Base-by-base conservation (phyloP, 1,139 yeast species). In the Yamadazyma mexicana region DNA sequence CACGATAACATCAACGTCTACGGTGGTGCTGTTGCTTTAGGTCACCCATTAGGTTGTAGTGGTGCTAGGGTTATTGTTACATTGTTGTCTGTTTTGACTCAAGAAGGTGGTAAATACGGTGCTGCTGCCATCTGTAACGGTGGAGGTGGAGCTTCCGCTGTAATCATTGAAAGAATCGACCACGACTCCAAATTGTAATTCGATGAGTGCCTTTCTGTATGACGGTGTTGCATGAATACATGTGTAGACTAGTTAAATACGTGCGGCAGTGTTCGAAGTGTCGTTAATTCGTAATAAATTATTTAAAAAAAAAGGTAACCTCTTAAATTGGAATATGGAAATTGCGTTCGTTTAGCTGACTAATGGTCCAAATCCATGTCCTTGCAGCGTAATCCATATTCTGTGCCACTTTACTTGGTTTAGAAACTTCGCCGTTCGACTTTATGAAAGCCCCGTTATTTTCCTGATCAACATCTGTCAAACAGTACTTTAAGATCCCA, bases 21-120 rank as follows among this genome's bases (percentile, higher is more conserved):
- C 64, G 98, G 98, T 66, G 98, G 98, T 65, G 98, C 98, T 31
- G 98, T 92, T 47, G 98, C 97, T 36, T 64, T 92, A 52, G 98
- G 98, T 38, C 98, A 92, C 64, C 98, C 98, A 57, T 78, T 92
- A 58, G 98, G 98, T 45, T 87, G 96, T 71, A 86, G 96, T 16
- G 98, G 98, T 64, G 97, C 98, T 33, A 84, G 98, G 74, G 79
- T 92, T 57, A 78, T 91, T 44, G 88, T 87, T 51, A 92, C 98
- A 34, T 76, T 92, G 64, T 63, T 82, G 46, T 77, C 85, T 42
- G 83, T 89, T 11, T 77, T 92, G 60, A 54, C 68, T 32, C 96
- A 89, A 69, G 92, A 84, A 66, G 76, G 75, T 45, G 98, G 97
- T 59, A 88, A 83, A 72, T 67, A 82, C 53, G 98, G 98, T 63